These are phyloP conservation scores for Tolypocladium album DNA, from an alignment of 2,329 filamentous ascomycete genomes.

Conservation along the genomic window DNA sequence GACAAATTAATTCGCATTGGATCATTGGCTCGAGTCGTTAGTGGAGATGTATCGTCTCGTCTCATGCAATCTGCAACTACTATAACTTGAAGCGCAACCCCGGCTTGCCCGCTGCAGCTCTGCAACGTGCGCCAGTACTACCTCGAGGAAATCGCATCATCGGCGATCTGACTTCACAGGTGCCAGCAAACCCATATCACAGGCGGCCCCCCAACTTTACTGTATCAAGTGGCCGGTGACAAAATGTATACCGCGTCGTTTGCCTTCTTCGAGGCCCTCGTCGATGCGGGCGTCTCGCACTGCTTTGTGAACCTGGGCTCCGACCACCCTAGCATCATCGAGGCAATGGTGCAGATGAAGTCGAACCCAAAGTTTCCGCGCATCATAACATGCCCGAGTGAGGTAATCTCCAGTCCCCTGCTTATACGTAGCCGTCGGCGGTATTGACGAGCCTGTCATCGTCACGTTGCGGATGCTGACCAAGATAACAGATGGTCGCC, in stretches of 20 bases:
- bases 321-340: constrained; percentile 66
- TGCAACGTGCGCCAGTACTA: not conserved
- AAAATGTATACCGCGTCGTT: constrained; percentile 63
- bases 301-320: constrained; percentile 56
- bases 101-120: not conserved
- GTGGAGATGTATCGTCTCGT: not conserved
- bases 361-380: constrained; percentile 54
- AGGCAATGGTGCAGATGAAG: constrained; percentile 68
- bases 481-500: constrained; percentile 57
- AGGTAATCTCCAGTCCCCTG: constrained; percentile 36
- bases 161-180: not conserved
- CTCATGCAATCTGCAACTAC: not conserved
- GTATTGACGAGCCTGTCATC: not conserved
- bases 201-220: not conserved
- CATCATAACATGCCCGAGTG: constrained; percentile 71
- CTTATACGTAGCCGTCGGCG: not conserved
- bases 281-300: constrained; percentile 55
- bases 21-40: not conserved
- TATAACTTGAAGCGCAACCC: not conserved
- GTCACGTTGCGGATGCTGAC: constrained; percentile 45
- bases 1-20: not conserved
- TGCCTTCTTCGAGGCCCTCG: constrained; percentile 73
- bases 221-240: not conserved
- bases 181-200: not conserved
- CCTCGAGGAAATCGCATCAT: not conserved